Conservation (phyloP, 2,329 filamentous ascomycete genomes). For the Rasamsonia emersonii region DNA sequence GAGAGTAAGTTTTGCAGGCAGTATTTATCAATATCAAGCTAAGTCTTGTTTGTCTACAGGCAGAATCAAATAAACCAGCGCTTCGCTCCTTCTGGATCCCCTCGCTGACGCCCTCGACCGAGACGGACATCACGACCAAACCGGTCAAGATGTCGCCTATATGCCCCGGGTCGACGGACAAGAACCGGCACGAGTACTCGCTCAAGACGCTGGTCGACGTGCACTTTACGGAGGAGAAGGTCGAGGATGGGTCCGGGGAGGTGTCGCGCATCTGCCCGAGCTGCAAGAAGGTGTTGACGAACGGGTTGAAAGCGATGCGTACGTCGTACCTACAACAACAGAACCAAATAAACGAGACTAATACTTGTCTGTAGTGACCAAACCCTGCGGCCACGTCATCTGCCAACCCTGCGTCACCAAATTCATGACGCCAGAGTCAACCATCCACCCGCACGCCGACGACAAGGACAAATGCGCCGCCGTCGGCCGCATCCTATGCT, state of each 20-base stretch:
- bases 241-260: constrained; percentile 37
- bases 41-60: too few relatives aligned
- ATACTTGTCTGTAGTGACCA: constrained; percentile 48
- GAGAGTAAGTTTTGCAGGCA: constrained; percentile 53
- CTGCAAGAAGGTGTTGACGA: constrained; percentile 74
- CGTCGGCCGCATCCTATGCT: constrained; percentile 55
- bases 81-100: constrained; percentile 92
- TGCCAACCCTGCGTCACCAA: constrained; percentile 77
- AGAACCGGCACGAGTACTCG: constrained; percentile 63
- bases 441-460: constrained; percentile 52
- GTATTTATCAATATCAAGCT: too few relatives aligned
- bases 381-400: constrained; percentile 84
- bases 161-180: constrained; percentile 65
- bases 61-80: constrained; percentile 53
- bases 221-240: constrained; percentile 64
- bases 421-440: constrained; percentile 59
- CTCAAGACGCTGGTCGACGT: constrained; percentile 70
- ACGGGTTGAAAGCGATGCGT: constrained; percentile 69
- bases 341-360: background rate
- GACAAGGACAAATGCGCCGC: constrained; percentile 36
- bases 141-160: constrained; percentile 59
- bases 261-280: constrained; percentile 62
- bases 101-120: constrained; percentile 63
- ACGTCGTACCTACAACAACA: constrained; percentile 15
- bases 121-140: constrained; percentile 48